Base-by-base conservation (phyloP, 2,329 filamentous ascomycete species). In the Exserohilum rostratum region DNA sequence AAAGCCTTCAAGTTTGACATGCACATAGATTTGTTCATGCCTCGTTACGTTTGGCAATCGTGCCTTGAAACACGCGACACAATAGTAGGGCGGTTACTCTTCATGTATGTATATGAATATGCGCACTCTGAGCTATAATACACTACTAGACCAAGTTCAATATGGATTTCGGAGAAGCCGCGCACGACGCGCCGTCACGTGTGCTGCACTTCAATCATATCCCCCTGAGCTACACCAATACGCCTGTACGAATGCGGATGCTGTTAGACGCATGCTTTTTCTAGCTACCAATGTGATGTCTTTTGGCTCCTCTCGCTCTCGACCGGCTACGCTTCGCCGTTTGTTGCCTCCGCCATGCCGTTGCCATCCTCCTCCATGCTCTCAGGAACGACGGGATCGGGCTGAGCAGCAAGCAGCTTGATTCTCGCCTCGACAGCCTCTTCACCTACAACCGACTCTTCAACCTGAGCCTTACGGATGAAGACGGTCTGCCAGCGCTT, bases 401-500 rank as follows among this genome's bases (percentile, higher is more conserved):
- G 59, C 53, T 72, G 63, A 15, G 68, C 64, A 52, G 65, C 68
- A 12, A 75, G 64, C 20, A 74, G 60, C 51, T 58, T 72, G 52
- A 78, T 70, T 43, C 77, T 76, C 10, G 82, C 80, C 55, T 78
- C 76, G 3, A 81, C 77, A 46, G 84, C 79, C 15, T 80, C 79
- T 64, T 87, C 85, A 10, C 80, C 79, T 15, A 87, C 83, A 55
- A 85, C 82, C 0, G 89, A 84, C 76, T 97, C 92, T 78, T 98
- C 93, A 12, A 98, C 90, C 2, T 90, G 90, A 12, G 85, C 85
- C 76, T 91, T 89, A 38, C 95, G 83, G 67, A 87, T 81, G 75
- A 96, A 97, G 1, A 95, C 91, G 29, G 91, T 84, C 58, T 91
- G 79, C 95, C 95, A 99, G 43, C 92, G 85, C 70, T 86, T 84